Evolutionary conservation across 1,139 yeast species (phyloP), one percentile per base, ranked within the genome.

Genomic region (Nakaseomyces delphensis): DNA sequence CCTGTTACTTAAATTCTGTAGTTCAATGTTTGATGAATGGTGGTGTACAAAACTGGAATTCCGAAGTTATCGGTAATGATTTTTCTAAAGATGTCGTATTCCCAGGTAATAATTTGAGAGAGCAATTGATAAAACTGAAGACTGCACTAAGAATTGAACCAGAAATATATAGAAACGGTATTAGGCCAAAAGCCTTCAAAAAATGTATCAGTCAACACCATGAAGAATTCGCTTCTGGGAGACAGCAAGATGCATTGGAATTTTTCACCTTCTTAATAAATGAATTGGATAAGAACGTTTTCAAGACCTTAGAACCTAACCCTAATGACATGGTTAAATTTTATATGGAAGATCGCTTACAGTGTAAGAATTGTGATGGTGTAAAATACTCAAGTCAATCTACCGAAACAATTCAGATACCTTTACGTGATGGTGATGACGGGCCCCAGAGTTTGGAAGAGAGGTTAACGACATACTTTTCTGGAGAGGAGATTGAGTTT

Each of bases 171-270:
- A 93, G 86, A 56, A 57, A 68, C 32, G 97, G 97, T 3, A 71
- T 91, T 21, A 76, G 77, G 43, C 96, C 96, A 0, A 68, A 76
- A 1, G 72, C 80, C 45, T 80, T 91, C 62, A 91, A 89, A 60
- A 67, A 74, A 3, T 66, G 86, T 21, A 69, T 93, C 43, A 96
- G 96, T 1, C 73, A 73, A 43, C 77, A 77, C 36, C 94, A 91
- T 61, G 70, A 72, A 13, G 98, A 91, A 57, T 91, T 91, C 55
- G 71, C 80, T 38, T 80, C 95, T 0, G 84, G 81, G 71, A 76
- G 79, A 53, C 99, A 91, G 57, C 98, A 91, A 60, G 99, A 91
- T 67, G 93, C 97, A 0, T 83, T 81, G 68, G 98, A 91, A 60
- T 93, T 87, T 57, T 72, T 87, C 61, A 66, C 76, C 8, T 81